Base-by-base conservation (phyloP, 2,329 filamentous ascomycete genomes). In the Ceratocystis cacaofunesta region DNA sequence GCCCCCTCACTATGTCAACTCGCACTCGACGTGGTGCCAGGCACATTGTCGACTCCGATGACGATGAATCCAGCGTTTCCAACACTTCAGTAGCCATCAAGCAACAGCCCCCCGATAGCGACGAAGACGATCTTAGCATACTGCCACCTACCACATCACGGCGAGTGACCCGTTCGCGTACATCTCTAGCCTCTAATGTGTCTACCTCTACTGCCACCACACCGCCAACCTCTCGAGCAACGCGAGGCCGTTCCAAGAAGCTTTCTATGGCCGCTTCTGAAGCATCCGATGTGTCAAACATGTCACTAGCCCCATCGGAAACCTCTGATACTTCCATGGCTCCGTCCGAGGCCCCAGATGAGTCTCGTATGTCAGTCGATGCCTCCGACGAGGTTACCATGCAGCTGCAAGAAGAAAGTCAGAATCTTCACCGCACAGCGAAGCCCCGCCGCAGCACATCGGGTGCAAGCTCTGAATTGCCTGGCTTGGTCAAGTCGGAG, bases 41-140 rank as follows among this genome's bases (percentile, higher is more conserved):
- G 36, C 66, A 87, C 71, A 88, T 85, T 70, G 83, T 87, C 62
- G 81, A 95, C 61, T 90, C 86, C 7, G 90, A 92, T 52, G 90
- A 95, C 67, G 75, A 80, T 48, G 78, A 82, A 70, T 78, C 81
- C 68, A 79, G 83, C 71, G 80, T 82, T 63, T 77, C 73, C 52
- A 73, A 70, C 46, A 61, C 50, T 32, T 65, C 66, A 2, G 64
- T 63, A 15, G 63, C 64, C 44, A 61, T 57, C 46, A 55, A 63
- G 19, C 58, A 57, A 36, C 61, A 66, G 52, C 32, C 36, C 28
- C 61, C 32, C 28, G n/a, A 57, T 22, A 62, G 64, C 28, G 63
- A 65, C 2, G 63, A 65, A 15, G 63, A 65, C n/a, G 63, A 65
- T 7, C 61, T 63, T 28, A 65, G 52, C 28, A 30, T 28, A n/a